Conservation (phyloP, 208 protist genomes). For the Leishmania braziliensis region DNA sequence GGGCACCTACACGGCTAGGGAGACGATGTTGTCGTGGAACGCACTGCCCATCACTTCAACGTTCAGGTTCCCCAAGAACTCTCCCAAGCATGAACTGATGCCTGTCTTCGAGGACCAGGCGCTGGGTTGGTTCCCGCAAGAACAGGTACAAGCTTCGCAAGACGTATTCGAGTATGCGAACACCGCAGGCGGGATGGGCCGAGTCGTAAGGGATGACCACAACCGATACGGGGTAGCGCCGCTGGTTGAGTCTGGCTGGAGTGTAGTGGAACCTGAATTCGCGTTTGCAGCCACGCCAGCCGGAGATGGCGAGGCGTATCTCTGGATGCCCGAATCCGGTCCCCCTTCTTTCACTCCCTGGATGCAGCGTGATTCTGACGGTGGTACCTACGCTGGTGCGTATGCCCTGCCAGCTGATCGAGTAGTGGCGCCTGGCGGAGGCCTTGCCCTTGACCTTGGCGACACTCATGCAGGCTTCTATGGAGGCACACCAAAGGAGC, state of each 20-base stretch:
- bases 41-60: neutral
- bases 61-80: neutral
- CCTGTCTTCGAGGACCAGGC: slow-evolving; percentile 16
- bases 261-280: neutral
- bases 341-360: neutral
- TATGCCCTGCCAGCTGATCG: neutral
- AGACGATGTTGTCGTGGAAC: neutral
- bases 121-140: neutral
- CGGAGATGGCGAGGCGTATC: neutral
- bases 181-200: neutral
- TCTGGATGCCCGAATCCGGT: neutral
- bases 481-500: neutral
- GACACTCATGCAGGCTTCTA: neutral
- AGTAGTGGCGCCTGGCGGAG: neutral
- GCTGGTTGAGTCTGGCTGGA: neutral
- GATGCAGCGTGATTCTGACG: neutral
- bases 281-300: neutral
- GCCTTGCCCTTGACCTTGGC: neutral
- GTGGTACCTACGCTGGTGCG: neutral
- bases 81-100: neutral
- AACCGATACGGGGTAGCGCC: neutral
- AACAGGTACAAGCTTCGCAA: neutral
- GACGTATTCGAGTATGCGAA: neutral
- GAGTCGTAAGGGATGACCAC: neutral
- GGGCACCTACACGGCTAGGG: neutral